These are phyloP conservation scores for Trichocladium uniseriatum DNA, from an alignment of 495 filamentous ascomycete species.

Conservation along the genomic window DNA sequence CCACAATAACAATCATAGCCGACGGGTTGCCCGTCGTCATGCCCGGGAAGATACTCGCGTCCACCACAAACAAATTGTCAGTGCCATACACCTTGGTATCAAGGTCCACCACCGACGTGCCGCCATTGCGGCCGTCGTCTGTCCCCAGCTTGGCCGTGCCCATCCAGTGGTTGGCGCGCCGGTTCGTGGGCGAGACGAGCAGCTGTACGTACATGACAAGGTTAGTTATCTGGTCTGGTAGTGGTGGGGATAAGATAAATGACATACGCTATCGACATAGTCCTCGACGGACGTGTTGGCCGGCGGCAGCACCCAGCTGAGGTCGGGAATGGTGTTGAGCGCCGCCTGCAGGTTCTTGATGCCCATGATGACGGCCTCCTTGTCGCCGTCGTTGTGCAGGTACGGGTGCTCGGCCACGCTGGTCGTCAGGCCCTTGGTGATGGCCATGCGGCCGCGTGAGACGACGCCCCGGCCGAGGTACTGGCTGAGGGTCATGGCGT, in stretches of 20 bases:
- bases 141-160: constrained; percentile 51
- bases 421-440: constrained; percentile 45
- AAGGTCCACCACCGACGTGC: constrained; percentile 58
- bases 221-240: neutral
- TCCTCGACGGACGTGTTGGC: constrained; percentile 43
- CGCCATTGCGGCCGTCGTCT: constrained; percentile 54
- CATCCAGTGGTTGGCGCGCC: constrained; percentile 64
- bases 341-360: constrained; percentile 52
- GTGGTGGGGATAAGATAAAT: neutral
- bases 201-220: constrained; percentile 17
- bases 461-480: constrained; percentile 55
- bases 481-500: constrained; percentile 52
- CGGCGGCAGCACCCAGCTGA: constrained; percentile 48
- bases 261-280: constrained; percentile 39
- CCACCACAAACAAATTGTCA: constrained; percentile 58
- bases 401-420: constrained; percentile 45
- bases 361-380: constrained; percentile 42
- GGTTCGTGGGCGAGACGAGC: constrained; percentile 46
- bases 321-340: constrained; percentile 43
- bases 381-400: constrained; percentile 42
- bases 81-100: constrained; percentile 66
- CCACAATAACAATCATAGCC: constrained; percentile 48
- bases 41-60: constrained; percentile 56
- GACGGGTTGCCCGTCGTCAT: constrained; percentile 53
- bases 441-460: constrained; percentile 52